These are phyloP conservation scores for Solanum medicagineum DNA, from an alignment of 257 asterid genomes.

Conservation along the genomic window DNA sequence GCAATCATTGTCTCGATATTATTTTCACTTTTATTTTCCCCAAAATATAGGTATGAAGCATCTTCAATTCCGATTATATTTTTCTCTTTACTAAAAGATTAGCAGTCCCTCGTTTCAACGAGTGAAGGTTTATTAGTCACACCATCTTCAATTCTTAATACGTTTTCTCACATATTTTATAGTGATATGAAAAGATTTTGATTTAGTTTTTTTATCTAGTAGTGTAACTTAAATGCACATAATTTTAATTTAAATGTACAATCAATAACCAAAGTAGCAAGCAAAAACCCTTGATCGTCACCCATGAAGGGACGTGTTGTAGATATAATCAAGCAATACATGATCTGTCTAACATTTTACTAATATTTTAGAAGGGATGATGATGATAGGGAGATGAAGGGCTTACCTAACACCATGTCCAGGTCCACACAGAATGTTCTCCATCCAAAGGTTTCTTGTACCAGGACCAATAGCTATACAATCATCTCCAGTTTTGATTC, in stretches of 20 bases:
- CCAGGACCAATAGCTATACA: constrained; percentile 69
- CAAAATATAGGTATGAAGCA: too few species aligned
- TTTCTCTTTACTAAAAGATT: background rate
- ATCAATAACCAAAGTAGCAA: background rate
- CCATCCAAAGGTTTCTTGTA: constrained; percentile 47
- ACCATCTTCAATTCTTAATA: background rate
- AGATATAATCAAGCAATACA: too few species aligned
- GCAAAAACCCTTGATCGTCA: background rate
- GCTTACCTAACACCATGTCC: constrained; percentile 65
- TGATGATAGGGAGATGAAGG: background rate
- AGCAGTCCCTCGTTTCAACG: background rate
- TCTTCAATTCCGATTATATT: too few species aligned
- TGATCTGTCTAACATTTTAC: background rate
- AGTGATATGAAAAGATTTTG: background rate
- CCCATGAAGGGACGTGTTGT: background rate
- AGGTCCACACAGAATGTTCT: constrained; percentile 51
- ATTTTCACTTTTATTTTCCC: too few species aligned
- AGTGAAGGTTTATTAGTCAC: background rate
- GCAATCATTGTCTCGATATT: too few species aligned
- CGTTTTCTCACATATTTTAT: background rate
- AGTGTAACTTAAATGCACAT: background rate
- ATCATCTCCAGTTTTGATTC: constrained; percentile 49
- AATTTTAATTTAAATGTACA: background rate
- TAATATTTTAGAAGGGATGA: background rate
- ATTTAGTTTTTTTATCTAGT: background rate